Evolutionary conservation across 2,329 filamentous ascomycete species (phyloP).

Genomic region (Colletotrichum echinochloae): DNA sequence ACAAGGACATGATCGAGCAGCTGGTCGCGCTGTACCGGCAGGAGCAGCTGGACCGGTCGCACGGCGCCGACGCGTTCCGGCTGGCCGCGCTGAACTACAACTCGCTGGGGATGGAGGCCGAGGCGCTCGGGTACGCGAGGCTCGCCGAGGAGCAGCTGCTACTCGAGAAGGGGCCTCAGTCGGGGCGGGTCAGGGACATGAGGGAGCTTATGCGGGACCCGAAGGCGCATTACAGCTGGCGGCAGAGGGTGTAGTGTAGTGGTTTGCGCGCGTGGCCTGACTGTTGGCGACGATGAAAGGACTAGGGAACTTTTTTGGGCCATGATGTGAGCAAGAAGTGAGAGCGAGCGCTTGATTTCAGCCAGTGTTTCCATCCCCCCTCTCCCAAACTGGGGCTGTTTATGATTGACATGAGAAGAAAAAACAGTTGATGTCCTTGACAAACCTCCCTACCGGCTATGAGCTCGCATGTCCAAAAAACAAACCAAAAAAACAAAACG

Average conservation of each 20-base stretch:
- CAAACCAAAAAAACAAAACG: fast-evolving
- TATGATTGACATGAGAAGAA: background rate
- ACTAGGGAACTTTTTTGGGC: background rate
- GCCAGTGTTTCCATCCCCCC: background rate
- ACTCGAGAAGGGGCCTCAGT: constrained; percentile 32
- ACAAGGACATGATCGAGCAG: constrained; percentile 41
- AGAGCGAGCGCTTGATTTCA: background rate
- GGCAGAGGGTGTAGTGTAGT: constrained; percentile 21
- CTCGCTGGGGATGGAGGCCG: constrained; percentile 52
- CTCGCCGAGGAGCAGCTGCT: constrained; percentile 53
- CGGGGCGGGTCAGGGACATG: constrained; percentile 30
- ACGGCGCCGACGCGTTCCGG: constrained; percentile 51
- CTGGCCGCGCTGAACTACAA: constrained; percentile 55
- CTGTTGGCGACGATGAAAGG: background rate
- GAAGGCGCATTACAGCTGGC: constrained; percentile 38
- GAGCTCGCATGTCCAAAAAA: background rate
- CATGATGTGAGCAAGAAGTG: background rate
- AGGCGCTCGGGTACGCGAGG: constrained; percentile 52
- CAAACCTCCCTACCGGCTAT: background rate
- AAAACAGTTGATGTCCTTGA: background rate
- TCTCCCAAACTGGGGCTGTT: background rate
- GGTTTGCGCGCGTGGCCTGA: background rate
- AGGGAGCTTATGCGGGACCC: constrained; percentile 22
- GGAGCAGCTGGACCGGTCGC: constrained; percentile 42
- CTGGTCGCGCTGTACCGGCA: constrained; percentile 43